Evolutionary conservation across 2,329 filamentous ascomycete genomes (phyloP), one percentile per base, ranked within the genome.

Genomic region (Botrytis cinerea): DNA sequence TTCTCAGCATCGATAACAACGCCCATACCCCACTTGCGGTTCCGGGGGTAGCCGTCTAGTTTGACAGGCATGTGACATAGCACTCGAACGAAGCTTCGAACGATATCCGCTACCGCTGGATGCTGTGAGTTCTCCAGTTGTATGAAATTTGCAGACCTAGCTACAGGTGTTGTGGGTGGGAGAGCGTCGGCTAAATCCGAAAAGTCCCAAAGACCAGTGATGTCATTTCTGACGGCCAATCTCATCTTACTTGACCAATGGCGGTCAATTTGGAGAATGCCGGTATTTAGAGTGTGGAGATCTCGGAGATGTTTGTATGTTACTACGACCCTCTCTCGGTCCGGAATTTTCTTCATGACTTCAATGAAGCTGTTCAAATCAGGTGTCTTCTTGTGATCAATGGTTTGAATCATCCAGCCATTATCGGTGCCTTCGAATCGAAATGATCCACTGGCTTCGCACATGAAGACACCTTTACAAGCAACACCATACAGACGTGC

Each of bases 221-320:
- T 84, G 80, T 99, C 96, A 82, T 99, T 99, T 73, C 96, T 91
- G 71, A 95, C 89, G 6, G 95, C 95, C 79, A 98, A 85, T 80
- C 94, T 92, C 93, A 99, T 98, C 85, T 97, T 97, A 73, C 91
- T 91, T 68, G 94, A 92, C 96, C 96, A 99, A 83, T 99, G 96
- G 61, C 96, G 90, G 82, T 99, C 96, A 72, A 99, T 89, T 77
- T 96, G 92, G 76, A 98, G 88, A 81, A 99, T 95, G 74, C 92
- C 93, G 0, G 96, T 99, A 82, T 97, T 95, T 71, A 97, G 88
- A 0, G 95, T 98, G 82, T 99, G 96, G 73, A 99, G 86, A 81
- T 99, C 97, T 73, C 95, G 88, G 54, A 99, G 90, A 81, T 99
- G 95, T 83, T 97, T 96, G 85, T 98, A 99, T 12, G 93, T 96